A percentile compares a stretch with the other conserved stretches of the same genome.
These are phyloP conservation scores for Xylaria hypoxylon DNA, from an alignment of 2,329 filamentous ascomycete genomes.

Conservation along the genomic window DNA sequence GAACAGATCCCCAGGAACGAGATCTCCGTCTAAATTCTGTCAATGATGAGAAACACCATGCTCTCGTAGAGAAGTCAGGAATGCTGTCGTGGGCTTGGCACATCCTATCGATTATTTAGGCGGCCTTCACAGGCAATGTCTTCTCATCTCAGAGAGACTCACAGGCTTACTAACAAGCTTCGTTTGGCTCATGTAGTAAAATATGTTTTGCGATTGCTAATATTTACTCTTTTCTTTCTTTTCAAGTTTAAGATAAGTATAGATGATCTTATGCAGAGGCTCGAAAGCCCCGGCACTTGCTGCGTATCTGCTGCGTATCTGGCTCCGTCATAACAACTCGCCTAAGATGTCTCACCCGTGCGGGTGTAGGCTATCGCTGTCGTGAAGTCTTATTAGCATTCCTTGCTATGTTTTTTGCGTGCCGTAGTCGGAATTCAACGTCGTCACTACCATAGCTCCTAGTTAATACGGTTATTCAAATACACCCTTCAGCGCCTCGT, in stretches of 20 bases:
- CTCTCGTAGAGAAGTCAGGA: background rate
- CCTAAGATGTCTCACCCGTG: constrained; percentile 44
- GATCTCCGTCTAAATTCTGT: background rate
- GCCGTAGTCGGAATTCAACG: constrained; percentile 42
- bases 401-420: constrained; percentile 39
- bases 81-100: constrained; percentile 11
- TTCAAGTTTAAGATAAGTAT: background rate
- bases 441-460: constrained; percentile 35
- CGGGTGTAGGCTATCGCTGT: constrained; percentile 33
- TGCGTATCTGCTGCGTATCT: background rate
- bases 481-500: constrained; percentile 20
- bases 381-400: constrained; percentile 48
- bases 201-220: background rate
- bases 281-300: background rate
- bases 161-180: background rate
- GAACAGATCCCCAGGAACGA: background rate
- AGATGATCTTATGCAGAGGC: background rate
- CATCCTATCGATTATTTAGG: background rate
- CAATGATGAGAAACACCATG: background rate
- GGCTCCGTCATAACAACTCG: background rate
- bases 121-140: background rate
- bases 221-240: background rate
- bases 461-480: constrained; percentile 38
- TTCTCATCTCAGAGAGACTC: background rate
- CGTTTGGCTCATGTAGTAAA: background rate